phyloP scores from a whole-genome alignment of 1,139 yeast genomes.

The Geotrichum restrictum region DNA sequence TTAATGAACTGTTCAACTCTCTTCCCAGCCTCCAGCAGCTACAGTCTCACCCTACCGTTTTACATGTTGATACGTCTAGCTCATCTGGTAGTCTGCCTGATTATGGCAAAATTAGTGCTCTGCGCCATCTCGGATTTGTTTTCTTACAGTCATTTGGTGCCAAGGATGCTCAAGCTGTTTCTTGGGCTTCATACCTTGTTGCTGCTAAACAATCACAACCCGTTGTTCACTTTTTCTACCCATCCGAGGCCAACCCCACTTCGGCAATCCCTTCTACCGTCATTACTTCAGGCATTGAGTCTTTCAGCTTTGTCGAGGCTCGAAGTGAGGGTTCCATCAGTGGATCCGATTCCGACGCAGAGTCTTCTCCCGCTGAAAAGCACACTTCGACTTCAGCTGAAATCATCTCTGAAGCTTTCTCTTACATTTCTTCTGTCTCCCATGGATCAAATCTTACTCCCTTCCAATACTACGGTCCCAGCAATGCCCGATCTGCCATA shows the following conservation, averaged over 20 bases:
- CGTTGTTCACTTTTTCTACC: constrained; percentile 61
- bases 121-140: constrained; percentile 65
- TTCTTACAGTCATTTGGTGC: constrained; percentile 61
- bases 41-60: constrained; percentile 47
- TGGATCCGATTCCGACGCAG: constrained; percentile 4
- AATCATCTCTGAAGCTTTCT: constrained; percentile 9
- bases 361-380: background rate
- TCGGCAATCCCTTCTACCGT: constrained; percentile 16
- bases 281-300: constrained; percentile 27
- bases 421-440: constrained; percentile 6
- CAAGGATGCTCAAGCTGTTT: constrained; percentile 50
- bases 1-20: constrained; percentile 52
- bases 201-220: constrained; percentile 50
- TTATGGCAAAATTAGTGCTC: constrained; percentile 60
- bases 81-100: constrained; percentile 40
- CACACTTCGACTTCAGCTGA: background rate
- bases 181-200: constrained; percentile 56
- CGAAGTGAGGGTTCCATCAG: background rate
- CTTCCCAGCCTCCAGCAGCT: constrained; percentile 58
- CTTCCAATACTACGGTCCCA: constrained; percentile 44
- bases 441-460: constrained; percentile 25
- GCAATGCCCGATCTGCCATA: constrained; percentile 48
- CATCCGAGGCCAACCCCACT: constrained; percentile 19
- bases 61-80: constrained; percentile 49
- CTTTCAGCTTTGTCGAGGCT: constrained; percentile 8